Base-by-base conservation (phyloP, 805 yeast genomes). In the Hemisphaericaspora nanyangensis region DNA sequence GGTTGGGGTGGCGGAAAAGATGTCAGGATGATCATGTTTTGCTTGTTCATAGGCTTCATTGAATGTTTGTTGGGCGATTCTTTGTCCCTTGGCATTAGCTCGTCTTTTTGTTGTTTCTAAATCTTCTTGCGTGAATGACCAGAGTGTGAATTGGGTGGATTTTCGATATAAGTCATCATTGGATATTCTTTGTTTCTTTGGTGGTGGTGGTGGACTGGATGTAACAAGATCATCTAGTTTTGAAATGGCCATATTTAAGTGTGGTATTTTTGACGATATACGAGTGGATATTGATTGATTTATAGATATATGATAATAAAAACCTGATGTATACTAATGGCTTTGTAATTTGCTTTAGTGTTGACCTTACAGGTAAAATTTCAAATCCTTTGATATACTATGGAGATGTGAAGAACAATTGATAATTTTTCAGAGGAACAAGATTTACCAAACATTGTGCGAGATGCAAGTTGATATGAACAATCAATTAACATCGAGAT, bases 131-230 rank as follows among this genome's bases (percentile, higher is more conserved):
- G 88, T 79, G 58, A 77, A 91, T 1, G 97, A 89, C 99, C 99
- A 91, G 7, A 78, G 40, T 37, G 83, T 68, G 56, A 74, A 91
- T 63, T 91, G 99, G 1, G 93, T 75, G 4, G 96, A 85, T 24
- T 89, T 74, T 31, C 98, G 75, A 60, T 87, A 91, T 29, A 93
- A 65, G 47, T 93, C 99, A 58, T 93, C 97, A 51, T 79, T 85
- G 1, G 88, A 67, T 6, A 85, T 72, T 38, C 72, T 59, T 17
- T 29, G 43, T 19, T 43, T 51, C 22, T 38, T 35, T 4, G 25
- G 15, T 7, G n/a, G 32, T 8, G 35, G 40, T 12, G 34, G 34
- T n/a, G 19, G n/a, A n/a, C n/a, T n/a, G n/a, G n/a, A n/a, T n/a
- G n/a, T n/a, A n/a, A n/a, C n/a, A n/a, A n/a, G n/a, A n/a, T n/a